Percentiles rank a stretch among this genome's conserved stretches.
These are phyloP conservation scores for Zarea fungicola DNA, from an alignment of 2,329 filamentous ascomycete species.

Conservation along the genomic window DNA sequence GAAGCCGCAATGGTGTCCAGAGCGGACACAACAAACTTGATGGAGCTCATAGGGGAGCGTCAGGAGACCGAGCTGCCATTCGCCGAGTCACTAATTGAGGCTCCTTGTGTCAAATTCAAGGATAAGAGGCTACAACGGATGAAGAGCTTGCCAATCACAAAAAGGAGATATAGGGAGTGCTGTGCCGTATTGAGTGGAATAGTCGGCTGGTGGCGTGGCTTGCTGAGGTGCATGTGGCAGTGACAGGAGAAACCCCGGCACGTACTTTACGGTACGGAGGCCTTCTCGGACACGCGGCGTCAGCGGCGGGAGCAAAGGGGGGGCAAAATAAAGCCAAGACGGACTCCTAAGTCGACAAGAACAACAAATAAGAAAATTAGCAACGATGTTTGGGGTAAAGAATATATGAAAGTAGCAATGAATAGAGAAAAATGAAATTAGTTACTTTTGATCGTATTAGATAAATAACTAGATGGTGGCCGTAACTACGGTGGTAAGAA, in stretches of 20 bases:
- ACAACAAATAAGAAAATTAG: too few relatives aligned
- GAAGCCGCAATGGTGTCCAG: conserved; percentile 87
- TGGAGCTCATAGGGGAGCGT: conserved; percentile 74
- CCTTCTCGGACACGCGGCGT: conserved; percentile 10
- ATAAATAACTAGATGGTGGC: too few relatives aligned
- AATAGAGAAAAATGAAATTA: too few relatives aligned
- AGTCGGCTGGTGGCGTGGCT: neutral
- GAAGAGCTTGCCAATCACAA: neutral
- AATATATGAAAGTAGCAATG: too few relatives aligned
- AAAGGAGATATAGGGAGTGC: neutral
- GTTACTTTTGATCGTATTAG: too few relatives aligned
- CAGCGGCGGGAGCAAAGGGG: neutral
- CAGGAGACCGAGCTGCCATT: conserved; percentile 39
- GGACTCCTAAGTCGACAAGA: too few relatives aligned
- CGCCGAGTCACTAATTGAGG: conserved; percentile 21
- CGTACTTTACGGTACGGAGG: too few relatives aligned
- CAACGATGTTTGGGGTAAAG: too few relatives aligned
- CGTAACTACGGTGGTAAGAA: too few relatives aligned
- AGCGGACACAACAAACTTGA: conserved; percentile 92
- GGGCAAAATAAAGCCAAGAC: neutral
- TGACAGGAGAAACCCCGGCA: conserved; percentile 14
- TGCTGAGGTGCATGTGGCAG: conserved; percentile 10
- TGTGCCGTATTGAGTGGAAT: neutral
- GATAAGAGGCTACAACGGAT: neutral
- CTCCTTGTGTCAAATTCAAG: neutral